phyloP scores from a whole-genome alignment of 177 flowering plant genomes.

The Vitis hybrid region DNA sequence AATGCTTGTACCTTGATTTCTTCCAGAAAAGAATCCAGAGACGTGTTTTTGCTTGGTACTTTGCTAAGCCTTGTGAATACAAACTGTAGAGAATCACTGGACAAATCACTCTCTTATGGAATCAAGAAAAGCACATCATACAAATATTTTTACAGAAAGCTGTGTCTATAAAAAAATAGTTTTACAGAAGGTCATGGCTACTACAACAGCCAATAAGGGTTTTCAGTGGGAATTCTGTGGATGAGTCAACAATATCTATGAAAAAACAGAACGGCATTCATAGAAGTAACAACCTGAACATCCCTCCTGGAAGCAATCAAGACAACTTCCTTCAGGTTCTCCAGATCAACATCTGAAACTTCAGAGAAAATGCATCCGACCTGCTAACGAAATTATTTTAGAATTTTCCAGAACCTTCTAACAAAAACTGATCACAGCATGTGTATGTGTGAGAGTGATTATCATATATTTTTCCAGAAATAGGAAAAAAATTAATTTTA shows the following conservation, averaged over 20 bases:
- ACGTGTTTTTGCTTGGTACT: slow-evolving; percentile 23
- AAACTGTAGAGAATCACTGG: slow-evolving; percentile 38
- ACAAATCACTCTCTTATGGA: background rate
- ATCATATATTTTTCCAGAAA: too few species aligned
- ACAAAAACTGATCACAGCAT: background rate
- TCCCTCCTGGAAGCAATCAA: slow-evolving; percentile 42
- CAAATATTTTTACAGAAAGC: background rate
- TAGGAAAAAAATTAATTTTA: too few species aligned
- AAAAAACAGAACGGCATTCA: background rate
- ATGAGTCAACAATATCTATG: background rate
- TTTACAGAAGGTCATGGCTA: background rate
- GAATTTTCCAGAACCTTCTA: background rate
- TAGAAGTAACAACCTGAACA: slow-evolving; percentile 51
- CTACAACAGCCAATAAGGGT: background rate
- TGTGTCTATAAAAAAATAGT: background rate
- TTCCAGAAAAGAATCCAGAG: slow-evolving; percentile 36
- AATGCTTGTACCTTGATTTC: slow-evolving; percentile 41
- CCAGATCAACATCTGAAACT: slow-evolving; percentile 46
- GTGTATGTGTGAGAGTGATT: background rate
- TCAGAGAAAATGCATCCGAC: slow-evolving; percentile 66
- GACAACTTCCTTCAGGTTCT: slow-evolving; percentile 46
- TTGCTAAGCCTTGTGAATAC: slow-evolving; percentile 44
- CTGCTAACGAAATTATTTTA: slow-evolving; percentile 32
- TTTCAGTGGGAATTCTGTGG: background rate
- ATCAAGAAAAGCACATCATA: background rate